Conservation (phyloP, 495 filamentous ascomycete genomes). For the Lindgomyces ingoldianus region DNA sequence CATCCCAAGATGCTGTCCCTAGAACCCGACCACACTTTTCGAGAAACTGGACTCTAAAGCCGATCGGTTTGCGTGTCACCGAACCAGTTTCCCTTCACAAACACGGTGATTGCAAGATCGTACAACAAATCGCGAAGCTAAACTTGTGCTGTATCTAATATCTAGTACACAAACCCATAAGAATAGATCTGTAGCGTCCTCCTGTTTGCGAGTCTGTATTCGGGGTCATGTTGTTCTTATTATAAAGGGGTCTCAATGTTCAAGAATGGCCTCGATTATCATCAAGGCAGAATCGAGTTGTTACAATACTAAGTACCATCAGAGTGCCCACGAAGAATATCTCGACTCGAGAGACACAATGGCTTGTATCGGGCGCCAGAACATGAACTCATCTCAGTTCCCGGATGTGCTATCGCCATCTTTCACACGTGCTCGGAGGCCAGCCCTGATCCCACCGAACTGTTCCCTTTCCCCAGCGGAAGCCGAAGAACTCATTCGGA, state of each 20-base stretch:
- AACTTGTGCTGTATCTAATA: not conserved
- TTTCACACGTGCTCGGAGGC: conserved; percentile 12
- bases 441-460: conserved; percentile 25
- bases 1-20: not conserved
- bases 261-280: not conserved
- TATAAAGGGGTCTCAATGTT: not conserved
- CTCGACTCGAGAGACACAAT: conserved; percentile 2
- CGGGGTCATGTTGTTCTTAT: not conserved
- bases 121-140: conserved; percentile 11
- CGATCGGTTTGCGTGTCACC: conserved; percentile 21
- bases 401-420: conserved; percentile 6
- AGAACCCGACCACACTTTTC: no score
- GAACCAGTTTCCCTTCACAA: not conserved
- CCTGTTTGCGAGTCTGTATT: conserved; percentile 3
- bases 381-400: not conserved
- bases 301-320: not conserved
- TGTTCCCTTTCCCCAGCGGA: conserved; percentile 25
- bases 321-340: no score
- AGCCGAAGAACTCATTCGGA: conserved; percentile 29
- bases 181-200: not conserved
- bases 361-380: conserved; percentile 22
- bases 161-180: conserved; percentile 1
- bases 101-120: conserved; percentile 7
- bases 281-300: not conserved
- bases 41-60: not conserved